Evolutionary conservation across 208 protist species (phyloP).

Genomic region (Leishmania tarentolae): DNA sequence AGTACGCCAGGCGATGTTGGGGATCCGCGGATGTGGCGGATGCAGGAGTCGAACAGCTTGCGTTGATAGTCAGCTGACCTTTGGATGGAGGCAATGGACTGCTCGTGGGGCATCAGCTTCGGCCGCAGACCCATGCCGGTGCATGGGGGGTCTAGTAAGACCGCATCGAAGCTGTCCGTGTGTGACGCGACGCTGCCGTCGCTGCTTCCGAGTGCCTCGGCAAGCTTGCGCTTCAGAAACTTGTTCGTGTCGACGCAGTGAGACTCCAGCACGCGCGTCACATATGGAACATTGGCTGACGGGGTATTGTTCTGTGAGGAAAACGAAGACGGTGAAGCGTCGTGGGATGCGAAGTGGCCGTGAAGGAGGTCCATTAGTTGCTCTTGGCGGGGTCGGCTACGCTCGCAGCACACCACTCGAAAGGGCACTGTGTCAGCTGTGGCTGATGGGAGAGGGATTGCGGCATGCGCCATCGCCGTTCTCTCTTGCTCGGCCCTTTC

Average conservation of each 20-base stretch:
- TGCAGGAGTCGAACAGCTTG: constrained; percentile 65
- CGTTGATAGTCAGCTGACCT: constrained; percentile 73
- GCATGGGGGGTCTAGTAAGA: constrained; percentile 90
- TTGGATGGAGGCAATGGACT: constrained; percentile 34
- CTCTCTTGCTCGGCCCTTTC: constrained; percentile 24
- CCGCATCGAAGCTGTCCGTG: constrained; percentile 44
- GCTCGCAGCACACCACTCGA: constrained; percentile 55
- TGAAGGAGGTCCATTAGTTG: constrained; percentile 41
- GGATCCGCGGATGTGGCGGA: constrained; percentile 37
- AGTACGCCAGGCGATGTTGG: constrained; percentile 33
- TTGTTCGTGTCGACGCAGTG: constrained; percentile 38
- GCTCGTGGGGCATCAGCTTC: constrained; percentile 52
- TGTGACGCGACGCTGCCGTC: background rate
- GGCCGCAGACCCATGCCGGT: constrained; percentile 76
- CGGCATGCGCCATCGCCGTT: constrained; percentile 22
- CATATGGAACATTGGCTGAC: background rate
- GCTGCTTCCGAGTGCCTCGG: background rate
- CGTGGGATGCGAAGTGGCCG: constrained; percentile 34
- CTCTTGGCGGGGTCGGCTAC: constrained; percentile 42
- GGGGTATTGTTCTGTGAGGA: background rate
- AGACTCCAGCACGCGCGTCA: constrained; percentile 13
- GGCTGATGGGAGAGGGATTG: background rate
- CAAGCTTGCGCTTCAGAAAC: constrained; percentile 19
- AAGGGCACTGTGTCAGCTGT: background rate
- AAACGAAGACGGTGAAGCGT: background rate